Conservation (phyloP, 257 asterid genomes). For the Plantago major region DNA sequence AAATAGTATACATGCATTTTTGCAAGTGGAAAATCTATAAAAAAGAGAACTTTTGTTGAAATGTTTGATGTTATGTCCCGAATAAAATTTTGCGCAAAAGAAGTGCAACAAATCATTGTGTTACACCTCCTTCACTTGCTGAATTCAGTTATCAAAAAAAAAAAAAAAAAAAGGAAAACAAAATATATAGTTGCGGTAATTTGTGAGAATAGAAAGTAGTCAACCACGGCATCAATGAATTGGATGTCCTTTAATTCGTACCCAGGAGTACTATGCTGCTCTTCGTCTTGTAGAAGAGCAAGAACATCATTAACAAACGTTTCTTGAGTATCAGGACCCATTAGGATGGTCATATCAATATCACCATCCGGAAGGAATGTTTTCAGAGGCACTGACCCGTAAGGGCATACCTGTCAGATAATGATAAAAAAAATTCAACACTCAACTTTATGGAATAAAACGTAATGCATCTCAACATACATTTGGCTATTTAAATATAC, state of each 20-base stretch:
- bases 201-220: not conserved
- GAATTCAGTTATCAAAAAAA: too few species aligned
- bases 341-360: conserved; percentile 75
- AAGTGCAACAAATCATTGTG: conserved; percentile 4
- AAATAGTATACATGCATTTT: too few species aligned
- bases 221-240: conserved; percentile 84
- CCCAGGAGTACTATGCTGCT: conserved; percentile 52
- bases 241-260: conserved; percentile 65
- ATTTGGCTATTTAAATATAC: too few species aligned
- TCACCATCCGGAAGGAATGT: conserved; percentile 96
- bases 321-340: conserved; percentile 44
- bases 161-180: not conserved
- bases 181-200: not conserved
- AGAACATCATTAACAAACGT: conserved; percentile 56
- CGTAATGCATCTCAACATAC: not conserved
- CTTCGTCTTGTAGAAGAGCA: conserved; percentile 60
- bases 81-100: not conserved
- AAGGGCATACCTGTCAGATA: conserved; percentile 57
- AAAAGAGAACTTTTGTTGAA: not conserved
- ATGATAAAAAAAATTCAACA: not conserved
- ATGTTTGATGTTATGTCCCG: too few species aligned
- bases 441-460: not conserved
- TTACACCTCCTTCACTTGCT: too few species aligned
- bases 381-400: conserved; percentile 96
- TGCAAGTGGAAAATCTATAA: too few species aligned